Percentiles rank a stretch among this genome's conserved stretches.
Evolutionary conservation across 2,329 filamentous ascomycete species (phyloP).

Genomic region (Nannizziopsis arthrosporioides): DNA sequence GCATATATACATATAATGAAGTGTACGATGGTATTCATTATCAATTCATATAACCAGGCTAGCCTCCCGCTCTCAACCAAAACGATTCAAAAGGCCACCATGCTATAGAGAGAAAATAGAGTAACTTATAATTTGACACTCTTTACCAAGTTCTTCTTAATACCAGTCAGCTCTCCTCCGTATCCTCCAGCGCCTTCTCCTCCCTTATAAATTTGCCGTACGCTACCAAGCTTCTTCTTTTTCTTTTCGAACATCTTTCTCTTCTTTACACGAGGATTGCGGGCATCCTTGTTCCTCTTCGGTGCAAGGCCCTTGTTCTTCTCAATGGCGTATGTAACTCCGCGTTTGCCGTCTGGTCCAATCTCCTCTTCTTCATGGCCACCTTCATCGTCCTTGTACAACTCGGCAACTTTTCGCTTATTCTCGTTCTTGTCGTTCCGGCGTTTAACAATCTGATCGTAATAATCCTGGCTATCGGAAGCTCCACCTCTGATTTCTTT

Average conservation of each 20-base stretch:
- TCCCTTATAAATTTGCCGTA: conserved; percentile 75
- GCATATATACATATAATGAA: too few relatives aligned
- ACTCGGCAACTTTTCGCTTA: conserved; percentile 57
- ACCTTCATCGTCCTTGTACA: conserved; percentile 43
- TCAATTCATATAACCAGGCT: too few relatives aligned
- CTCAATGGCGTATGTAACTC: conserved; percentile 85
- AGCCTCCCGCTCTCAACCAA: too few relatives aligned
- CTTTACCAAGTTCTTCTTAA: conserved; percentile 87
- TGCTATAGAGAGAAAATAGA: not conserved
- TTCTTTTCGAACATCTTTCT: conserved; percentile 90
- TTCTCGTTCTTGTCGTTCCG: conserved; percentile 50
- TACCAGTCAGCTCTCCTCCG: conserved; percentile 83
- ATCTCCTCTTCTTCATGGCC: conserved; percentile 56
- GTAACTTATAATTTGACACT: conserved; percentile 66
- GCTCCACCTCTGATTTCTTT: conserved; percentile 36
- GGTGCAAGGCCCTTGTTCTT: conserved; percentile 96
- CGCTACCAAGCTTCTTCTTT: conserved; percentile 89
- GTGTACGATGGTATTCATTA: too few relatives aligned
- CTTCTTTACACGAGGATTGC: conserved; percentile 97
- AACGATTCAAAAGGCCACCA: too few relatives aligned
- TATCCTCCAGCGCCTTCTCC: conserved; percentile 77
- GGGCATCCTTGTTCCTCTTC: conserved; percentile 80
- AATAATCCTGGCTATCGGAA: conserved; percentile 52
- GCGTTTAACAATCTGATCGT: conserved; percentile 67
- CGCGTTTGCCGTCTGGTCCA: conserved; percentile 75